Conservation (phyloP, 1,139 yeast genomes). For the Yamadazyma blattariae region DNA sequence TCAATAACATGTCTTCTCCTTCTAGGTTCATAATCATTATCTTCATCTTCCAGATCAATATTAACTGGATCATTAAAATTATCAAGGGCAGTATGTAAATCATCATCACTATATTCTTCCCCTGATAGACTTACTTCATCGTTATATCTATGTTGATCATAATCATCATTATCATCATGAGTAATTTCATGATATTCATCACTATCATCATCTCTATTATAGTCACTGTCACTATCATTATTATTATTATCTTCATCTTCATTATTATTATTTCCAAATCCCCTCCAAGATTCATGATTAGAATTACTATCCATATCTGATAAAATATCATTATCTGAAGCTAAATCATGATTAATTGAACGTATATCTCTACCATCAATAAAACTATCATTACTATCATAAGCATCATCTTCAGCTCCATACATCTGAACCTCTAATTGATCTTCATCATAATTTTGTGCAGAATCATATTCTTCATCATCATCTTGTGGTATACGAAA, state of each 20-base stretch:
- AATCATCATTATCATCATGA: background rate
- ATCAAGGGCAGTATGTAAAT: slow-evolving; percentile 16
- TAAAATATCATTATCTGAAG: slow-evolving; percentile 7
- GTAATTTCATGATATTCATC: background rate
- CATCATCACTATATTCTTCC: slow-evolving; percentile 12
- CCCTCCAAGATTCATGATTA: slow-evolving; percentile 11
- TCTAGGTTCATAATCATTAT: slow-evolving; percentile 2
- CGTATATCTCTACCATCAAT: slow-evolving; percentile 20
- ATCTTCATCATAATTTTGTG: slow-evolving; percentile 24
- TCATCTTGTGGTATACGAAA: slow-evolving; percentile 22
- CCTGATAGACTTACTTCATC: background rate
- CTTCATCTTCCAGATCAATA: slow-evolving; percentile 2
- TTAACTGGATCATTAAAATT: slow-evolving; percentile 10
- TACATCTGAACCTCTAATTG: slow-evolving; percentile 19
- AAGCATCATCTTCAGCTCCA: slow-evolving; percentile 17
- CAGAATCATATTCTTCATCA: slow-evolving; percentile 15
- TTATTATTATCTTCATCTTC: background rate
- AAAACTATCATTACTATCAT: slow-evolving; percentile 30
- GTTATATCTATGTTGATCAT: background rate
- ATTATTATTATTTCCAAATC: slow-evolving; percentile 9
- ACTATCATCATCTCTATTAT: background rate
- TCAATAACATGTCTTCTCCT: slow-evolving; percentile 1
- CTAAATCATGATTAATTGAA: slow-evolving; percentile 12
- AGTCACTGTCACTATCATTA: background rate
- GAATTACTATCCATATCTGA: slow-evolving; percentile 7